Conservation (phyloP, 129 eudicot genomes). For the Tagetes patula region DNA sequence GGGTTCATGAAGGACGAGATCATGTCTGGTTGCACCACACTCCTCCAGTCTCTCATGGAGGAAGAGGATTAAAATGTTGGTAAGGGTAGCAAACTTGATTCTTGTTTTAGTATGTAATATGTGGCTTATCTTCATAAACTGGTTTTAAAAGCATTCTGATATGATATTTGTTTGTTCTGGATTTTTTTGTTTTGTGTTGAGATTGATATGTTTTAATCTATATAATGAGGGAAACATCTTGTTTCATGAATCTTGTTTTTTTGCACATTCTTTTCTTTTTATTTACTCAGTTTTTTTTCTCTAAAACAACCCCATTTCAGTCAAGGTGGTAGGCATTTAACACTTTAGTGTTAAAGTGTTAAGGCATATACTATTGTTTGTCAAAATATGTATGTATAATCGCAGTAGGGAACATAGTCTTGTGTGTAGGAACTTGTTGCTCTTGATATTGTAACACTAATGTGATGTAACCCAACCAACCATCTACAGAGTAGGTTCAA, state of each 20-base stretch:
- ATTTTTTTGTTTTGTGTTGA: conserved; percentile 19
- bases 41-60: conserved; percentile 49
- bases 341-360: too few species aligned
- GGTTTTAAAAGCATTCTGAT: conserved; percentile 1
- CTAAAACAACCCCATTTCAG: too few species aligned
- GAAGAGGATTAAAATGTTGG: conserved; percentile 38
- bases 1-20: conserved; percentile 56
- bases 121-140: not conserved
- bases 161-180: conserved; percentile 21
- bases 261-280: too few species aligned
- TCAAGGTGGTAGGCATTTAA: too few species aligned
- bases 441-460: too few species aligned
- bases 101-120: conserved; percentile 19
- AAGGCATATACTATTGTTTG: too few species aligned
- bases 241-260: conserved; percentile 2
- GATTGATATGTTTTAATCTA: conserved; percentile 27
- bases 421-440: too few species aligned
- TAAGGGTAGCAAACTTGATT: conserved; percentile 13
- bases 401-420: too few species aligned
- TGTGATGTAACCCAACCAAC: too few species aligned
- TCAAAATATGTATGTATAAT: too few species aligned
- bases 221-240: conserved; percentile 17
- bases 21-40: conserved; percentile 46
- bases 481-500: too few species aligned
- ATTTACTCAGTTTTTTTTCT: too few species aligned